These are phyloP conservation scores for Cercospora nicotianae DNA, from an alignment of 2,329 filamentous ascomycete genomes.

Conservation along the genomic window DNA sequence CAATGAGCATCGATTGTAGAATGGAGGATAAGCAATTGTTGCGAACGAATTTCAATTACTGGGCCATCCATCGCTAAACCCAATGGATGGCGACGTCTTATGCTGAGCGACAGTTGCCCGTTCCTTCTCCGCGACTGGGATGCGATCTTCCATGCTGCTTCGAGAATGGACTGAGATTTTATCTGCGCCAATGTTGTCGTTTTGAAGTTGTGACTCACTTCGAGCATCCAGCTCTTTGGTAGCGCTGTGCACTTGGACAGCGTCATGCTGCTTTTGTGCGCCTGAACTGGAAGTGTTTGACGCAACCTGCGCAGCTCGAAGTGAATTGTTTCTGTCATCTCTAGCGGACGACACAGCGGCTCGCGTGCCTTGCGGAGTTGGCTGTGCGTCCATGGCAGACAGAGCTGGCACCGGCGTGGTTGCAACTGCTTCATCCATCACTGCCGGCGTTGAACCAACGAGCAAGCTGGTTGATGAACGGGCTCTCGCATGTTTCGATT, in stretches of 20 bases:
- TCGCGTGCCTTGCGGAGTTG: background rate
- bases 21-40: background rate
- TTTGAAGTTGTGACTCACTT: slow-evolving; percentile 3
- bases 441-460: background rate
- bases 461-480: background rate
- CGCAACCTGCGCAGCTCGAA: background rate
- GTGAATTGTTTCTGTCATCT: background rate
- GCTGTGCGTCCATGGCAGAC: background rate
- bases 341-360: background rate
- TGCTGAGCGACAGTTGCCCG: background rate
- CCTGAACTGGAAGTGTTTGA: background rate
- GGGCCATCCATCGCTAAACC: slow-evolving; percentile 14
- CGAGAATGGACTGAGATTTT: slow-evolving; percentile 4
- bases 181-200: slow-evolving; percentile 11
- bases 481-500: background rate
- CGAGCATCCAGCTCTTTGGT: background rate
- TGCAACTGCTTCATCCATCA: background rate
- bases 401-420: background rate
- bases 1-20: background rate
- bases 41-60: slow-evolving; percentile 1
- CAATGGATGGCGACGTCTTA: slow-evolving; percentile 6
- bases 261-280: background rate
- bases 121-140: background rate
- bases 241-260: background rate
- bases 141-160: slow-evolving; percentile 8